Percentiles rank a stretch among this genome's conserved stretches.
These are phyloP conservation scores for Vachellia pachyceras DNA, from an alignment of 306 rosid genomes.

Conservation along the genomic window DNA sequence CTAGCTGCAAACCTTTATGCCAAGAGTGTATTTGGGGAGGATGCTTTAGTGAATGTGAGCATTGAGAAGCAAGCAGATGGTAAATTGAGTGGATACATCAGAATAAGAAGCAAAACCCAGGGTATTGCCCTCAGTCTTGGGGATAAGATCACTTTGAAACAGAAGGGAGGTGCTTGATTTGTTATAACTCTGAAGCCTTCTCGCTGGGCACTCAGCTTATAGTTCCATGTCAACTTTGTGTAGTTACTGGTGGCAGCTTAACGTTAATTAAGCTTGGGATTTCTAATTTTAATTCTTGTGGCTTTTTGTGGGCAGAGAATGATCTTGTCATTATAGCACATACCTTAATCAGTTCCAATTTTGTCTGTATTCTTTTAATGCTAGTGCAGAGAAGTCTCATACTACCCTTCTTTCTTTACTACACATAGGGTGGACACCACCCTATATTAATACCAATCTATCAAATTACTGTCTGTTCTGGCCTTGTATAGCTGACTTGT, in stretches of 20 bases:
- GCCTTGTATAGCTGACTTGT: slow-evolving; percentile 5
- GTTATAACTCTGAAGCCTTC: slow-evolving; percentile 17
- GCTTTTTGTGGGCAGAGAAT: slow-evolving; percentile 46
- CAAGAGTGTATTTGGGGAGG: slow-evolving; percentile 98
- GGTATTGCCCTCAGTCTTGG: slow-evolving; percentile 99
- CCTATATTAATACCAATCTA: slow-evolving; percentile 42
- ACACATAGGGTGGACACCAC: too few species aligned
- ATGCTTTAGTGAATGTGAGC: slow-evolving; percentile 95
- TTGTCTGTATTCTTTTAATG: slow-evolving; percentile 51
- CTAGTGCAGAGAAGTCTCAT: slow-evolving; percentile 37
- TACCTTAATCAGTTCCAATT: slow-evolving; percentile 43
- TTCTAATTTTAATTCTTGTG: slow-evolving; percentile 36
- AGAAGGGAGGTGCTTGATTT: slow-evolving; percentile 78
- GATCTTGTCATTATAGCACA: background rate
- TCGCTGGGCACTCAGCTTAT: slow-evolving; percentile 38
- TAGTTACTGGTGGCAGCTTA: slow-evolving; percentile 46
- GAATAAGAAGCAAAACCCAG: slow-evolving; percentile 99
- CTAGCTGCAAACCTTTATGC: slow-evolving; percentile 95
- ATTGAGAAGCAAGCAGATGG: slow-evolving; percentile 87
- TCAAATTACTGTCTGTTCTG: slow-evolving; percentile 44
- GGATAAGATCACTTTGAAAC: slow-evolving; percentile 98
- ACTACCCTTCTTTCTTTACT: slow-evolving; percentile 39
- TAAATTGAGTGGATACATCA: slow-evolving; percentile 92
- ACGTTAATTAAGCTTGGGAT: slow-evolving; percentile 39
- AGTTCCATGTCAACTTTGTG: slow-evolving; percentile 48